Evolutionary conservation across 1,284 basidiomycete species (phyloP), one percentile per base, ranked within the genome.

Genomic region (Malassezia yamatoensis): DNA sequence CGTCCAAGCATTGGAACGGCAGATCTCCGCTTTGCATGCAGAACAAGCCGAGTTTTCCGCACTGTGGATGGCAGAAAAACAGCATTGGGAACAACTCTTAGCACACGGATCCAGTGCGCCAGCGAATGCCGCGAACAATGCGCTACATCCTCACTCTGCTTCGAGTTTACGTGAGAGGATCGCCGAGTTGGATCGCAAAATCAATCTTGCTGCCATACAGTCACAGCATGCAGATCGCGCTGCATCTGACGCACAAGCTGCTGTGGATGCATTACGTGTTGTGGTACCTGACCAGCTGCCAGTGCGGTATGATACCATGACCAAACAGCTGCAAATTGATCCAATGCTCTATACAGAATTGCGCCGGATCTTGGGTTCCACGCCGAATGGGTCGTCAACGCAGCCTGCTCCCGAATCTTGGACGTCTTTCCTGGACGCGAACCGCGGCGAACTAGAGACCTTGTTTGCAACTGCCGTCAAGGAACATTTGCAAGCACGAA

Each of bases 311-410:
- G 73, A 76, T 35, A 41, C 35, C 34, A 60, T 66, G 16, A 65
- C 66, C n/a, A 76, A 78, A 16, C 63, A 68, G 1, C 56, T 79
- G 21, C 67, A 71, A 18, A 71, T 80, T 49, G 77, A 79, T 49
- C 78, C 78, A 4, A 59, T 63, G 15, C 78, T 80, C 67, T 80
- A 78, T 77, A 69, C 65, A 8, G 75, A 78, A 50, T 72, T 80
- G 56, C 74, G 76, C 56, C 74, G 74, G 50, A 76, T 78, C 12
- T 74, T 80, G 55, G 34, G 33, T 1, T 29, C 24, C 4, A 15
- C 41, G 16, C n/a, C 41, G 2, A 10, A 12, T 18, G 20, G 38
- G 6, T 35, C 47, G 21, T 21, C 16, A 4, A 11, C 10, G 9
- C 2, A n/a, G 38, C 37, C 37, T 7, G 29, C 15, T 9, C 40